A percentile compares a stretch with the other conserved stretches of the same genome.
phyloP scores from a whole-genome alignment of 2,329 filamentous ascomycete species.

The Xylaria sp. region DNA sequence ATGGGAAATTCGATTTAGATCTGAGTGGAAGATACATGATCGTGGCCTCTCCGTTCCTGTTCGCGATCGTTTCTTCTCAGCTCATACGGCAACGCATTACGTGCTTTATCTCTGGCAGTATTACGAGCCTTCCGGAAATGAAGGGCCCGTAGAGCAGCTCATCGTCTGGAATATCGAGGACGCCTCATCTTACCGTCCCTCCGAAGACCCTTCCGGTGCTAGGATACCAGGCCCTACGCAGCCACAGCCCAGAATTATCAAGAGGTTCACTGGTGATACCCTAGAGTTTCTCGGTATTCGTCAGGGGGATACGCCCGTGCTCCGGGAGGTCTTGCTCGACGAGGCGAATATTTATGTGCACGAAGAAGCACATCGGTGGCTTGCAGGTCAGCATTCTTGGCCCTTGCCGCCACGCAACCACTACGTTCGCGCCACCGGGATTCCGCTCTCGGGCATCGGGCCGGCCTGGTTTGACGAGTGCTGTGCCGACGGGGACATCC shows the following conservation, averaged over 20 bases:
- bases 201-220: constrained; percentile 58
- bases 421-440: constrained; percentile 61
- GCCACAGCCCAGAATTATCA: constrained; percentile 58
- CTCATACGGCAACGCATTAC: constrained; percentile 69
- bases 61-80: constrained; percentile 71
- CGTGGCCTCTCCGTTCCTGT: constrained; percentile 63
- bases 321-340: constrained; percentile 65
- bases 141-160: constrained; percentile 68
- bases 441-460: constrained; percentile 63
- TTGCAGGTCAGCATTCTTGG: constrained; percentile 58
- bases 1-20: constrained; percentile 63
- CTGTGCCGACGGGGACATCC: constrained; percentile 55
- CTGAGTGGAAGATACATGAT: constrained; percentile 71
- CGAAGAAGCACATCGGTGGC: constrained; percentile 66
- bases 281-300: constrained; percentile 65
- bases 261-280: constrained; percentile 61
- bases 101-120: constrained; percentile 71
- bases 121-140: constrained; percentile 64
- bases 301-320: constrained; percentile 62
- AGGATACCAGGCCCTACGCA: constrained; percentile 51
- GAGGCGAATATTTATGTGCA: constrained; percentile 63
- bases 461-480: constrained; percentile 63
- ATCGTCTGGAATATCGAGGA: constrained; percentile 69
- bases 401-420: constrained; percentile 57
- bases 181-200: constrained; percentile 61